Percentiles rank a stretch among this genome's conserved stretches.
Evolutionary conservation across 2,329 filamentous ascomycete species (phyloP).

Genomic region (Dothideomycetes sp.): DNA sequence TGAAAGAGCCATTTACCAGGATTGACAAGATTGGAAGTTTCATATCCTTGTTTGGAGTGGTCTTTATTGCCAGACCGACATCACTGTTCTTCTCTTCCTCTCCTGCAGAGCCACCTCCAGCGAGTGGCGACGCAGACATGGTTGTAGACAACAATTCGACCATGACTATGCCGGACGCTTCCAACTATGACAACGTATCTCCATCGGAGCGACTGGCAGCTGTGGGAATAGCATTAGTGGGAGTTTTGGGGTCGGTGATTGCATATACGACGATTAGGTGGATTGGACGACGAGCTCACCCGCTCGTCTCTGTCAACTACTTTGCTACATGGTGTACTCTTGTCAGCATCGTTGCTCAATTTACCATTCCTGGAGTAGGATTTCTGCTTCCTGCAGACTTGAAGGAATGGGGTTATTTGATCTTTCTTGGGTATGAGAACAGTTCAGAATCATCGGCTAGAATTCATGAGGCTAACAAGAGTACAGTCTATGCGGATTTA

Average conservation of each 20-base stretch:
- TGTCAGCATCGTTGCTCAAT: conserved; percentile 54
- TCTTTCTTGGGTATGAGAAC: conserved; percentile 52
- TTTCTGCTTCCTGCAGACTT: conserved; percentile 47
- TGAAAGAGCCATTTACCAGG: conserved; percentile 68
- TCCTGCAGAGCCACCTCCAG: conserved; percentile 20
- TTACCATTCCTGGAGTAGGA: conserved; percentile 45
- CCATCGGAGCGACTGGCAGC: conserved; percentile 59
- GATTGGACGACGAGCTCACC: conserved; percentile 71
- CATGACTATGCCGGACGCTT: conserved; percentile 19
- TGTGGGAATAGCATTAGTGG: conserved; percentile 62
- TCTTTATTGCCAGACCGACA: conserved; percentile 69
- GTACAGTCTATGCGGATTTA: conserved; percentile 54
- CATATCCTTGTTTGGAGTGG: conserved; percentile 67
- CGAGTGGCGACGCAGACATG: conserved; percentile 26
- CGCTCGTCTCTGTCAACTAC: conserved; percentile 79
- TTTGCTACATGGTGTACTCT: conserved; percentile 64
- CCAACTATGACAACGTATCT: conserved; percentile 39
- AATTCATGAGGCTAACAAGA: neutral
- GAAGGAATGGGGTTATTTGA: conserved; percentile 57
- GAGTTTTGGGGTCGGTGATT: conserved; percentile 64
- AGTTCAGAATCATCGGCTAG: neutral
- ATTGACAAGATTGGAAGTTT: conserved; percentile 68
- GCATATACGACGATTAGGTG: conserved; percentile 69
- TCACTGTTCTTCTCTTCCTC: conserved; percentile 41
- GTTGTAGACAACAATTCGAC: conserved; percentile 25